A percentile compares a stretch with the other conserved stretches of the same genome.
Evolutionary conservation across 202 grass and related monocot genomes (phyloP).

Genomic region (Panicum hallii): DNA sequence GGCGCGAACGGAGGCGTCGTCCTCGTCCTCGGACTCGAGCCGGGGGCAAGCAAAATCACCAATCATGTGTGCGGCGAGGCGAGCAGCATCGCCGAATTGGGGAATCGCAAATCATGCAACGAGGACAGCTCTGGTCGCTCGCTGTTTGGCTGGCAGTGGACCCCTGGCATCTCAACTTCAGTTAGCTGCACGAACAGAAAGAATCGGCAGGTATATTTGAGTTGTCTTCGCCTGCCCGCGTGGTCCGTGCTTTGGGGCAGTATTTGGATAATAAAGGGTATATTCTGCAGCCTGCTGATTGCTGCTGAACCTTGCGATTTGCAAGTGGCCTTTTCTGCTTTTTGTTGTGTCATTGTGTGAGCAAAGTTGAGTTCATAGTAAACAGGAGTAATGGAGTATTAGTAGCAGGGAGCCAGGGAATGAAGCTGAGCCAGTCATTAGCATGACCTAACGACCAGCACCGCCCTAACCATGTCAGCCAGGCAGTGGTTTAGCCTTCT

Average conservation of each 20-base stretch:
- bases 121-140: not conserved
- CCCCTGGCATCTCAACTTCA: not conserved
- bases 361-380: not conserved
- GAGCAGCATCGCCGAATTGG: not conserved
- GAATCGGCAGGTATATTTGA: not conserved
- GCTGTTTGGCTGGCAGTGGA: not conserved
- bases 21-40: not conserved
- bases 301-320: not conserved
- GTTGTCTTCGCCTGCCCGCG: slow-evolving; percentile 19
- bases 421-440: slow-evolving; percentile 2
- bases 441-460: slow-evolving; percentile 23
- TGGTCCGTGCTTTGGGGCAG: not conserved
- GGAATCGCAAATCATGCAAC: slow-evolving; percentile 8
- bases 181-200: not conserved
- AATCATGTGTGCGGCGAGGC: not conserved
- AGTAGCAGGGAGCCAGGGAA: not conserved
- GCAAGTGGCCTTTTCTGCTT: not conserved
- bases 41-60: not conserved
- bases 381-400: not conserved
- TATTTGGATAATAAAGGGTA: not conserved
- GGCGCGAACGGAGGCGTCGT: not conserved
- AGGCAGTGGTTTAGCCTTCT: slow-evolving; percentile 2
- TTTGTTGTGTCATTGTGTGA: not conserved
- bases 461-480: slow-evolving; percentile 28
- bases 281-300: not conserved